Percentiles rank a stretch among this genome's conserved stretches.
Evolutionary conservation across 257 asterid genomes (phyloP).

Genomic region (Agastache rugosa): DNA sequence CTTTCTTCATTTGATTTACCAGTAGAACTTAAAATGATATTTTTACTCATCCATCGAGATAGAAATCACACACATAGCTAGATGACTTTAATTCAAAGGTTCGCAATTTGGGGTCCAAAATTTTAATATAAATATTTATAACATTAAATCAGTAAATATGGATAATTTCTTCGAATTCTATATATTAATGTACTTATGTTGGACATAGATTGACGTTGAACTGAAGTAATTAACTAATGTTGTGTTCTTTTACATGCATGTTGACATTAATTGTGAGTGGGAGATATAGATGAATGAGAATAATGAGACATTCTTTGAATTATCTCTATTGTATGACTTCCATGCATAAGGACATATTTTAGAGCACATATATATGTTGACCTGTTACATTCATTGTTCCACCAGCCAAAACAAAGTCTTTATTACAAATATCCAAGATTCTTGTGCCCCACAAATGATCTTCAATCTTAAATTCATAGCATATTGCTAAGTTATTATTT

Average conservation of each 20-base stretch:
- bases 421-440: constrained; percentile 30
- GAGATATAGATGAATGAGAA: neutral
- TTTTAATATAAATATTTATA: too few species aligned
- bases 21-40: too few species aligned
- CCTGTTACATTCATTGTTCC: constrained; percentile 25
- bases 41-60: neutral
- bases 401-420: constrained; percentile 25
- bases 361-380: constrained; percentile 18
- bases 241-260: neutral
- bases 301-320: constrained; percentile 18
- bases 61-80: neutral
- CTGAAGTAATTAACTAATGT: neutral
- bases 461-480: constrained; percentile 17
- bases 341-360: constrained; percentile 18
- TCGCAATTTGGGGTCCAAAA: too few species aligned
- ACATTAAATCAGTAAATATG: too few species aligned
- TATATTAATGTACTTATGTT: neutral
- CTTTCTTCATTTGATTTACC: neutral
- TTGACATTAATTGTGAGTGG: neutral
- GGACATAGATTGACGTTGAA: neutral
- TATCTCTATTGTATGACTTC: neutral
- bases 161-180: too few species aligned
- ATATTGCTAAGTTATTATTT: constrained; percentile 16
- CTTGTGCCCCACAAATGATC: constrained; percentile 36
- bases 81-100: too few species aligned